Percentiles rank a stretch among this genome's conserved stretches.
Evolutionary conservation across 805 yeast genomes (phyloP).

Genomic region (Candida caryicola): DNA sequence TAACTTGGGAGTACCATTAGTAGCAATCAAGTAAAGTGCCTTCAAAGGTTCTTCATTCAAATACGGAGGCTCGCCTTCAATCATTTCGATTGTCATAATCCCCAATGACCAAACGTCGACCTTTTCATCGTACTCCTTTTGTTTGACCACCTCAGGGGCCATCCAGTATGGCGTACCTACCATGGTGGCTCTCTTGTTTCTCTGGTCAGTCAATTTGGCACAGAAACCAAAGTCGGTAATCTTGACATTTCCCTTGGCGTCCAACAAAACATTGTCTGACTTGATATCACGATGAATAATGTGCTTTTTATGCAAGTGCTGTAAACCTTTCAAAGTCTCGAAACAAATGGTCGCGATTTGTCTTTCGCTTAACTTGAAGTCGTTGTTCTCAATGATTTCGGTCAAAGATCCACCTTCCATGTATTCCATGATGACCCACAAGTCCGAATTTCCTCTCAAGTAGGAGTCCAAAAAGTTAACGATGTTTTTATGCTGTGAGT

Average conservation of each 20-base stretch:
- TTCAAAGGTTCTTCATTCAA: constrained; percentile 75
- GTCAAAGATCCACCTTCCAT: constrained; percentile 99
- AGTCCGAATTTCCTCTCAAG: constrained; percentile 69
- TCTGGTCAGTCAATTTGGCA: constrained; percentile 73
- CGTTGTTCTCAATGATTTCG: constrained; percentile 90
- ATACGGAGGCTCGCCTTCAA: constrained; percentile 83
- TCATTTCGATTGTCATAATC: constrained; percentile 85
- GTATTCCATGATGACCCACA: constrained; percentile 99
- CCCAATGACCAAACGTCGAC: constrained; percentile 84
- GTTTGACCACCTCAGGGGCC: constrained; percentile 85
- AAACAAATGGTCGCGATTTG: constrained; percentile 90
- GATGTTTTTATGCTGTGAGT: constrained; percentile 89
- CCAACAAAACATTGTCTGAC: constrained; percentile 45
- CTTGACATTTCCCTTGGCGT: constrained; percentile 42
- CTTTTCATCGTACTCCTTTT: constrained; percentile 76
- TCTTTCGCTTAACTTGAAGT: constrained; percentile 64
- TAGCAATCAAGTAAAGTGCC: constrained; percentile 73
- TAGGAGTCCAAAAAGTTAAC: constrained; percentile 93
- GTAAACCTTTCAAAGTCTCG: constrained; percentile 88
- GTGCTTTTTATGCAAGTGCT: constrained; percentile 86
- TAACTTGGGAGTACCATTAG: constrained; percentile 77
- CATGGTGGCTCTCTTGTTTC: constrained; percentile 77
- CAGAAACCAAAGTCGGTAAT: constrained; percentile 48
- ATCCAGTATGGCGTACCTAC: constrained; percentile 90
- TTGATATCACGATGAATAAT: constrained; percentile 71